Conservation (phyloP, 2,329 filamentous ascomycete species). For the Fusarium lyarnte region DNA sequence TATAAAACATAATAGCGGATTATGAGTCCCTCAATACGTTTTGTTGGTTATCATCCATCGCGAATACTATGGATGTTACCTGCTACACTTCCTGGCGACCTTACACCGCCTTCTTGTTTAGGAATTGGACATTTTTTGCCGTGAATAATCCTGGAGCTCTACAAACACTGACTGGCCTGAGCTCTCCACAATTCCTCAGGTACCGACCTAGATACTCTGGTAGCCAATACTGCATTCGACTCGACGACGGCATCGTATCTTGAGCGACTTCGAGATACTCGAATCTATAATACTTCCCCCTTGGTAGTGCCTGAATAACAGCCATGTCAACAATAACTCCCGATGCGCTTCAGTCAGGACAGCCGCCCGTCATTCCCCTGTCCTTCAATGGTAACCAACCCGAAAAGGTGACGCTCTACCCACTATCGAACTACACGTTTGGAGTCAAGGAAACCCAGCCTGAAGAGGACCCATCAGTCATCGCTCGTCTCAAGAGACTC, state of each 20-base stretch:
- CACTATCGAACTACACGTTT: constrained; percentile 98
- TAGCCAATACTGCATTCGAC: constrained; percentile 1
- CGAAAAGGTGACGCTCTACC: constrained; percentile 88
- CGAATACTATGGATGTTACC: background rate
- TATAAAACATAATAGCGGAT: background rate
- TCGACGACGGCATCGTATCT: background rate
- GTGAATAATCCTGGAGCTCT: constrained; percentile 26
- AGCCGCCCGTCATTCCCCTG: constrained; percentile 81
- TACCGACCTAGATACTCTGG: constrained; percentile 4
- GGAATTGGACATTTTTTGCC: constrained; percentile 19
- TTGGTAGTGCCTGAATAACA: background rate
- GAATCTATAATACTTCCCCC: background rate
- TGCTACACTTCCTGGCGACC: background rate
- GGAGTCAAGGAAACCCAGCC: constrained; percentile 98
- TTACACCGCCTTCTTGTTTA: constrained; percentile 23
- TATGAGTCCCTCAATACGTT: background rate
- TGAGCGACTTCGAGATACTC: background rate
- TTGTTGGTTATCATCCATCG: background rate
- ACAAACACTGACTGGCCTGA: constrained; percentile 1
- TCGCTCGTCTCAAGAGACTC: constrained; percentile 90
- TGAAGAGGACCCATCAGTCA: constrained; percentile 95
- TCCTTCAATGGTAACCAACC: constrained; percentile 92
- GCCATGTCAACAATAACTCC: constrained; percentile 87
- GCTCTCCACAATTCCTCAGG: constrained; percentile 1
- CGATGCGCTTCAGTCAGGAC: constrained; percentile 78